Evolutionary conservation across 2,329 filamentous ascomycete genomes (phyloP), one percentile per base, ranked within the genome.

Genomic region (Paradendryphiella salina): DNA sequence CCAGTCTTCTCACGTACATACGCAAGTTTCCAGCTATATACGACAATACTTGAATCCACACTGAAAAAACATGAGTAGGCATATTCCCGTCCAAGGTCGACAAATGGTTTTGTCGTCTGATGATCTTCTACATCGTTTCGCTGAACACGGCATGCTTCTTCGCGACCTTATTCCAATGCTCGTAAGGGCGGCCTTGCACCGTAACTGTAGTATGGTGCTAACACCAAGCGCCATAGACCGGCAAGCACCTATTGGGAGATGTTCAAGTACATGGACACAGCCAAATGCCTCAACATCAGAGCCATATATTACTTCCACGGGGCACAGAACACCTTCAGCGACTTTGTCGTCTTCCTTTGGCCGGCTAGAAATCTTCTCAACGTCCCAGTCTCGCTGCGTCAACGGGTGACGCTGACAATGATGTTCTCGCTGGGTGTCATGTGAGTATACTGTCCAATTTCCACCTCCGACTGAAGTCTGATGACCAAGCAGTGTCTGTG

Each of bases 281-380:
- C 57, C 1, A 66, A 60, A 20, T 66, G 61, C 26, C 52, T 63
- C 31, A 64, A 64, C n/a, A 54, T 66, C 47, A 58, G 54, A 15
- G 61, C 53, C 1, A 62, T 66, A 34, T 65, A 65, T 36, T 66
- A 64, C 26, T 60, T 62, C 20, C 59, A 63, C 31, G 56, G 54
- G 1, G 55, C 42, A 0, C 63, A 66, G 18, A 66, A 66, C 23
- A 66, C 61, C 0, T 31, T 69, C 10, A 70, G 64, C 46, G 70
- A 72, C 43, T 67, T 72, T 28, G 33, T 70, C 7, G 61, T 68
- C 15, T 67, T 67, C 54, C 57, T 70, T 3, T 71, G 67, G 67
- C 68, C 68, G 0, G 65, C 63, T 1, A 60, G 60, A 32, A 61
- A 67, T 21, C 61, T 71, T 11, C 51, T 61, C 17, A 59, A 51